Evolutionary conservation across 306 rosid species (phyloP), one percentile per base, ranked within the genome.

Genomic region (Trifolium subterraneum): DNA sequence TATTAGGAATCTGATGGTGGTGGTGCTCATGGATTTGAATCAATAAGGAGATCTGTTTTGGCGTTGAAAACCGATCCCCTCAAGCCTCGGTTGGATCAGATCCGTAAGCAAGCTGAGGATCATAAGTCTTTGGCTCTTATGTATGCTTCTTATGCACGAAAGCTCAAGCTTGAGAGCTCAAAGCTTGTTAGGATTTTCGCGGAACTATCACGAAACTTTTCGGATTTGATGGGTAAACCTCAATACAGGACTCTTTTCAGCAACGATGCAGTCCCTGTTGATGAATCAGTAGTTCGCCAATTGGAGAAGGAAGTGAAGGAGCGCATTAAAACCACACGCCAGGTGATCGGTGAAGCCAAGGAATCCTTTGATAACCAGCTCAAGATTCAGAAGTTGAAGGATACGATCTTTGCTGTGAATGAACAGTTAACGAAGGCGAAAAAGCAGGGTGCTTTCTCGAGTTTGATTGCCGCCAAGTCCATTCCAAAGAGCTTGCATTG

Each of bases 391-490:
- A 93, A 93, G 86, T 86, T 90, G 74, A 93, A 93, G 88, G 98
- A 93, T 36, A 93, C 96, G 0, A 93, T 93, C 80, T 93, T 93
- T 25, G 86, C 90, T 2, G 93, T 89, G 80, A 93, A 93, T 64
- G 98, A 93, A 84, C 90, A 87, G 61, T 60, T 93, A 72, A 87
- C 93, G 2, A 90, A 89, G 83, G 96, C 96, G 0, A 93, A 93
- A 88, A 93, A 90, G 89, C 97, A 93, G 76, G 97, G 98, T 7
- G 97, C 98, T 76, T 93, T 93, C 87, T 90, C 97, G 0, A 93
- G 96, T 71, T 82, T 90, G 80, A 90, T 93, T 33, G 98, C 98
- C 0, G 98, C 98, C 1, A 93, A 93, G 82, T 89, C 97, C 0
- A 91, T 91, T 64, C 97, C 97, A 1, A 91, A 89, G 78, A 86